phyloP scores from a whole-genome alignment of 352 stramenopile species.

The Peronospora destructor region DNA sequence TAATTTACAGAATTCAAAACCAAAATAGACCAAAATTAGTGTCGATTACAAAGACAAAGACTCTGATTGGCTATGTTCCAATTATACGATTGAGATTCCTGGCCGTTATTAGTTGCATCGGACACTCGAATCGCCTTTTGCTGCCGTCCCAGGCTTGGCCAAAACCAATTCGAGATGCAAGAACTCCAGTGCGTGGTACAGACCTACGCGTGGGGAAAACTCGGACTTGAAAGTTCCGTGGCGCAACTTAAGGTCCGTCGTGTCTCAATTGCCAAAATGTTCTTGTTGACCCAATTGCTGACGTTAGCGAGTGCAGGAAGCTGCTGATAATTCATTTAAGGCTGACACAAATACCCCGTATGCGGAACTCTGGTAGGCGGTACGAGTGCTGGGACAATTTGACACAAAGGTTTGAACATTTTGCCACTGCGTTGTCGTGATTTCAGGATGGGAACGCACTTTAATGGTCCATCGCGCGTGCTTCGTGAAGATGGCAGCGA shows the following conservation, averaged over 20 bases:
- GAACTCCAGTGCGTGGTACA: slow-evolving; percentile 81
- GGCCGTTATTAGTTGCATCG: slow-evolving; percentile 16
- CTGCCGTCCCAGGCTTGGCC: slow-evolving; percentile 6
- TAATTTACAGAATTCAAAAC: no score
- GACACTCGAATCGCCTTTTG: slow-evolving; percentile 1
- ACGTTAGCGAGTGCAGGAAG: slow-evolving; percentile 28
- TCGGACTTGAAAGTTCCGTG: slow-evolving; percentile 70
- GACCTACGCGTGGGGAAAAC: slow-evolving; percentile 89
- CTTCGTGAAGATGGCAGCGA: slow-evolving; percentile 35
- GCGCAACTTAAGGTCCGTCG: slow-evolving; percentile 77
- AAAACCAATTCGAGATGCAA: slow-evolving; percentile 44
- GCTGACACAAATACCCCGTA: slow-evolving; percentile 50
- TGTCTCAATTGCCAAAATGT: neutral
- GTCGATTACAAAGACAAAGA: no score
- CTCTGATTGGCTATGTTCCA: neutral
- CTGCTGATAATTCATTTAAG: slow-evolving; percentile 38
- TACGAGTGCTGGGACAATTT: neutral
- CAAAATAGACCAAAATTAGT: no score
- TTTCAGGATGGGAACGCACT: slow-evolving; percentile 92
- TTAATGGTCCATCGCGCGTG: slow-evolving; percentile 85
- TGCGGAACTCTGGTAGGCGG: slow-evolving; percentile 81
- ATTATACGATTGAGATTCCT: neutral
- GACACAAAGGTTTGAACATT: slow-evolving; percentile 2
- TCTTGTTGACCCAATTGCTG: slow-evolving; percentile 2
- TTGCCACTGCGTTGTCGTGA: neutral